These are phyloP conservation scores for Houttuynia cordata DNA, from an alignment of 164 flowering plant genomes.

Conservation along the genomic window DNA sequence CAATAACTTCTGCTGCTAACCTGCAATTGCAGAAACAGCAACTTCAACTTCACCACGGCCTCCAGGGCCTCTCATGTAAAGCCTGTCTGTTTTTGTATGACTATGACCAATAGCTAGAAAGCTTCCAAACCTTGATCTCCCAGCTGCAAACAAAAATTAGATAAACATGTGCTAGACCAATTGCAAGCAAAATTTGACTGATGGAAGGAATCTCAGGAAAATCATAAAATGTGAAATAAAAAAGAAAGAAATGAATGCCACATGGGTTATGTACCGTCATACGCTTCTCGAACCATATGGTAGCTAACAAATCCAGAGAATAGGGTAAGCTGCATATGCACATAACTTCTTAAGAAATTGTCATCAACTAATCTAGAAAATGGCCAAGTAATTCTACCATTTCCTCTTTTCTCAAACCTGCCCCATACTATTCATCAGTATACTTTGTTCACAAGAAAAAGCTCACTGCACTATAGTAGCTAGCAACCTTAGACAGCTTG, in stretches of 20 bases:
- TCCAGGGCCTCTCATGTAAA: constrained; percentile 98
- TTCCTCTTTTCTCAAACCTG: neutral
- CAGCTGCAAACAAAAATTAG: constrained; percentile 39
- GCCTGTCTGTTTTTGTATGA: constrained; percentile 63
- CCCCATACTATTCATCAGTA: neutral
- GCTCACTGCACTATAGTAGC: neutral
- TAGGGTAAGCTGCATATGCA: constrained; percentile 71
- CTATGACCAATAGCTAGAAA: constrained; percentile 58
- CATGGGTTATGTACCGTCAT: constrained; percentile 45
- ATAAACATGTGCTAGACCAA: constrained; percentile 1
- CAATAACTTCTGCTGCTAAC: constrained; percentile 16
- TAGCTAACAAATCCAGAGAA: constrained; percentile 99
- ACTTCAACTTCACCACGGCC: constrained; percentile 99
- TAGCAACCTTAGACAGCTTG: constrained; percentile 48
- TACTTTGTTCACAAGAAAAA: too few species aligned
- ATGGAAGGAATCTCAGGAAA: neutral
- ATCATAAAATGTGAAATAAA: neutral
- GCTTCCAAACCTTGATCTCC: constrained; percentile 80
- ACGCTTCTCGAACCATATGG: constrained; percentile 98
- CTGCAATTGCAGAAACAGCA: constrained; percentile 90
- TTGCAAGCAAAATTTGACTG: neutral
- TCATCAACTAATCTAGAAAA: too few species aligned
- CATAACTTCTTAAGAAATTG: neutral
- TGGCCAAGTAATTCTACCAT: neutral
- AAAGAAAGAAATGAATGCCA: too few species aligned